These are phyloP conservation scores for Plasmopara muralis DNA, from an alignment of 352 stramenopile genomes.

Conservation along the genomic window DNA sequence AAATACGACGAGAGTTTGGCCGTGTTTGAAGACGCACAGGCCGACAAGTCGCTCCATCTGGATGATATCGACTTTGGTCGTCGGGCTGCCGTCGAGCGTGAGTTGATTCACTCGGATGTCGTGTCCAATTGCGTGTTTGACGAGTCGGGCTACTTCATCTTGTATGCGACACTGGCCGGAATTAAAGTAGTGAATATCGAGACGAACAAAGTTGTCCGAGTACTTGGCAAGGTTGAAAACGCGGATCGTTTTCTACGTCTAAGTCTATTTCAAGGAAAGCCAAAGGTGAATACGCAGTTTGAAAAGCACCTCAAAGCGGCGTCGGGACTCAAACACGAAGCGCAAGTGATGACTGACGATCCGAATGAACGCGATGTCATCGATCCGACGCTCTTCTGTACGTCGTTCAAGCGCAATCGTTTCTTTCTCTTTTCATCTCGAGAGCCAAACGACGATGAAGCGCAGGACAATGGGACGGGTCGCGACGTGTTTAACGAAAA, in stretches of 20 bases:
- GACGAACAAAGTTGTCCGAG: constrained; percentile 87
- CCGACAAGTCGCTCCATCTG: constrained; percentile 63
- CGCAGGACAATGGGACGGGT: constrained; percentile 41
- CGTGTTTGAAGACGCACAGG: constrained; percentile 86
- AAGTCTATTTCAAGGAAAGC: constrained; percentile 91
- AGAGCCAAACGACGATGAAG: constrained; percentile 85
- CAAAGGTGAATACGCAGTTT: constrained; percentile 95
- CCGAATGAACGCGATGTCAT: constrained; percentile 31
- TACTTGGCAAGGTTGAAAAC: constrained; percentile 94
- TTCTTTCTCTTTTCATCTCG: constrained; percentile 97
- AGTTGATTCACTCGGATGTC: constrained; percentile 48
- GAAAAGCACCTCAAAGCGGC: constrained; percentile 64
- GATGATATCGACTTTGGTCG: constrained; percentile 86
- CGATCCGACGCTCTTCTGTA: constrained; percentile 86
- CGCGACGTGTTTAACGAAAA: constrained; percentile 99
- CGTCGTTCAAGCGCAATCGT: constrained; percentile 86
- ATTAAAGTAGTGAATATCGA: constrained; percentile 96
- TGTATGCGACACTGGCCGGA: constrained; percentile 93
- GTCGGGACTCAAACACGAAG: constrained; percentile 44
- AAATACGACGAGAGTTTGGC: constrained; percentile 86
- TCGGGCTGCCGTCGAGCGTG: constrained; percentile 77
- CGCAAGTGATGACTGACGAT: constrained; percentile 55
- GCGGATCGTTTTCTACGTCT: constrained; percentile 93
- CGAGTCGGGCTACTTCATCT: constrained; percentile 91
- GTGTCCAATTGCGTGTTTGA: constrained; percentile 93